These are phyloP conservation scores for Lachancea thermotolerans DNA, from an alignment of 805 yeast species.

Conservation along the genomic window DNA sequence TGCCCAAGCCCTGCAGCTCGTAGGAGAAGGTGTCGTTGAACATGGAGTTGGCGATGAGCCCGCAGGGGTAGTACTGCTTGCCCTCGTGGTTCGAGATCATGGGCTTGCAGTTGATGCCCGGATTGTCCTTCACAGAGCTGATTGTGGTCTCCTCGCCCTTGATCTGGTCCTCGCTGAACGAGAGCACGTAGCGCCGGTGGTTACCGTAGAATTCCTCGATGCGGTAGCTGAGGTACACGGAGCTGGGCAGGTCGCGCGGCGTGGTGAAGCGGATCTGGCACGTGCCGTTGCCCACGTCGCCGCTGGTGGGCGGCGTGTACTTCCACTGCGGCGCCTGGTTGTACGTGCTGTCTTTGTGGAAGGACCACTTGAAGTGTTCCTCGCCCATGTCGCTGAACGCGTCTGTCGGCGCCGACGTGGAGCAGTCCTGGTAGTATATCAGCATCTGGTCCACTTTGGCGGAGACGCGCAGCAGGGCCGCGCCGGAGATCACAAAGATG, in stretches of 20 bases:
- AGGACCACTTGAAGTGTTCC: constrained; percentile 50
- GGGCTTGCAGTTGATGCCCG: constrained; percentile 58
- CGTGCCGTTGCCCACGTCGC: constrained; percentile 39
- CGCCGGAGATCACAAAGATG: constrained; percentile 87
- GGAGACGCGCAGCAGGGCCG: constrained; percentile 67
- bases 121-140: constrained; percentile 42
- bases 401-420: constrained; percentile 39
- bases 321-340: constrained; percentile 59
- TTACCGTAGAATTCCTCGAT: constrained; percentile 88
- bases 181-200: constrained; percentile 87
- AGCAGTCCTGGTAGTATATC: constrained; percentile 74
- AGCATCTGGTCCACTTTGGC: constrained; percentile 63
- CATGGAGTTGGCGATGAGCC: constrained; percentile 84
- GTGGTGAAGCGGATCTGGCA: constrained; percentile 72
- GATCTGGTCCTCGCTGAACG: constrained; percentile 80
- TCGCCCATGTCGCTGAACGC: constrained; percentile 48
- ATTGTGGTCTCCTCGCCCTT: constrained; percentile 64
- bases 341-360: constrained; percentile 38
- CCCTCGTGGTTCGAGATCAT: constrained; percentile 46
- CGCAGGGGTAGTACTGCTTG: constrained; percentile 82
- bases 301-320: constrained; percentile 38
- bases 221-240: constrained; percentile 71
- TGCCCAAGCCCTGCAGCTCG: constrained; percentile 21
- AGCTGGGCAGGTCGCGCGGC: constrained; percentile 65
- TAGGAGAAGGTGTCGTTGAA: constrained; percentile 80